These are phyloP conservation scores for Solanum clarkiae DNA, from an alignment of 257 asterid genomes.

Conservation along the genomic window DNA sequence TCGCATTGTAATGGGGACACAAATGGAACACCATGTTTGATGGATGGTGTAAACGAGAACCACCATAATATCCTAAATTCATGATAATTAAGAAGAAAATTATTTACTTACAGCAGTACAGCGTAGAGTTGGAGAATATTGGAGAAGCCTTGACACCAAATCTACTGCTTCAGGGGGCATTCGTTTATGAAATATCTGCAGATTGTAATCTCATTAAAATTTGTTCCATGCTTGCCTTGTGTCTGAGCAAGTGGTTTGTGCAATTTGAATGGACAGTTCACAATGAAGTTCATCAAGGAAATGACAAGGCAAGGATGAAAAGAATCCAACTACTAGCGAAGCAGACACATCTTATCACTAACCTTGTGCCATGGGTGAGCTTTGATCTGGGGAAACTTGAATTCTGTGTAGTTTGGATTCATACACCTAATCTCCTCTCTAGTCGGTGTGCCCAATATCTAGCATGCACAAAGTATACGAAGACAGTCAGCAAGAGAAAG, in stretches of 20 bases:
- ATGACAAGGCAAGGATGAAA: background rate
- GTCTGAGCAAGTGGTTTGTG: too few species aligned
- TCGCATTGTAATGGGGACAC: background rate
- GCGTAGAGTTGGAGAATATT: conserved; percentile 78
- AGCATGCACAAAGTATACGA: background rate
- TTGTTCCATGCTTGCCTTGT: background rate
- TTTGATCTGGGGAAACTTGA: conserved; percentile 84
- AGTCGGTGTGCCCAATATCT: conserved; percentile 89
- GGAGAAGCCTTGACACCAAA: conserved; percentile 81
- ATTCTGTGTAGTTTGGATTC: conserved; percentile 83
- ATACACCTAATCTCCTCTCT: conserved; percentile 93
- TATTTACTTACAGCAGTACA: conserved; percentile 67
- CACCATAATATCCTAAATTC: background rate
- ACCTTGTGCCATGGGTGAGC: conserved; percentile 99
- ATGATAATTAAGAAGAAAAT: background rate
- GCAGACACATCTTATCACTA: conserved; percentile 3
- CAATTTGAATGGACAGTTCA: background rate
- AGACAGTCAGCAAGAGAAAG: background rate
- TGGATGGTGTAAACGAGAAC: background rate
- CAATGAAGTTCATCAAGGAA: background rate
- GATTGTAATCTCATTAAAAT: background rate
- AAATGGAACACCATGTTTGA: background rate
- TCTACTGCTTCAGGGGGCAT: conserved; percentile 77
- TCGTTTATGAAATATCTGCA: conserved; percentile 58
- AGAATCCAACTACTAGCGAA: background rate